Base-by-base conservation (phyloP, 139 green algal species). In the Chlamydomonas eustigma region DNA sequence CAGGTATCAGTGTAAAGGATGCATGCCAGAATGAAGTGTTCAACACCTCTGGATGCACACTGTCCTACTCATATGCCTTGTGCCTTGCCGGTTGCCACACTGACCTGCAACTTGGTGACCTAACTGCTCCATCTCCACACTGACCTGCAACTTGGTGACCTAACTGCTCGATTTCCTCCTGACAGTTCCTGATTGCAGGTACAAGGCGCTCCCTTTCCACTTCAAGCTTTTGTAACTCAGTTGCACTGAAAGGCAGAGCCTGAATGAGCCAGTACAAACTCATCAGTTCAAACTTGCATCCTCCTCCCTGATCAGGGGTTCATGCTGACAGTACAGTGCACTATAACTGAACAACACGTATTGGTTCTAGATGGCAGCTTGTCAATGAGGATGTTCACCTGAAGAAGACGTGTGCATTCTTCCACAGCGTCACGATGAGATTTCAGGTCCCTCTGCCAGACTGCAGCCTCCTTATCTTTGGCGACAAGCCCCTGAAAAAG, bases 401-500 rank as follows among this genome's bases (percentile, higher is more conserved):
- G 71, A 77, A 91, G 51, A 2, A 39, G 35, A 6, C 64, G 25
- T 12, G n/a, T 80, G 74, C 74, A 77, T 1, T 72, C 63, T 31
- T 86, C 80, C 37, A 93, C 87, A 30, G 81, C 76, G 2, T 74
- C 64, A 36, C 83, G 74, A 35, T 85, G 85, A 72, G 77, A 74
- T n/a, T 86, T 78, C 44, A 97, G 81, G 44, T 93, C 83, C 28
- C 76, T 76, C 39, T 77, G 5, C 76, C 93, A 78, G 68, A 82
- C 82, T 6, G 36, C 80, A 1, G 84, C 89, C 75, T 95, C 93
- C 76, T 93, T 92, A 71, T 95, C 75, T 83, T 95, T 96, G 25
- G 82, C 70, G 4, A 80, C 82, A 34, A 94, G 76, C 4, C 3
- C 30, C 64, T 72, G 30, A 69, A 69, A 31, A n/a, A 31, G 58